Evolutionary conservation across 768 basidiomycete genomes (phyloP).

Genomic region (Rhodotorula toruloides): DNA sequence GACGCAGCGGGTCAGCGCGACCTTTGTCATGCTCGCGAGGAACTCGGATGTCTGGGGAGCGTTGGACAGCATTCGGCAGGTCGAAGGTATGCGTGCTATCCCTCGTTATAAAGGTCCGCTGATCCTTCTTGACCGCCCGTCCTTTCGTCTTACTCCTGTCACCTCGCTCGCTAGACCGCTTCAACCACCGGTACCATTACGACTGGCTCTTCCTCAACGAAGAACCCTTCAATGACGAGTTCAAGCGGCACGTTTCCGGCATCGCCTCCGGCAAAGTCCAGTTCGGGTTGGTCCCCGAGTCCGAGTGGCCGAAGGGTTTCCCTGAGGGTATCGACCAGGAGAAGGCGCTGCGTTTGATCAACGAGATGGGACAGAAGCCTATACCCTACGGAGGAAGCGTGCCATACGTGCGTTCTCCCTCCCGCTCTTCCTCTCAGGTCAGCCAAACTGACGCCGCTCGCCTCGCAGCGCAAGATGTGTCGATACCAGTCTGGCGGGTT

Average conservation of each 20-base stretch:
- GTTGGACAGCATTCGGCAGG: conserved; percentile 5
- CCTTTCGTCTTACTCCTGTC: no score
- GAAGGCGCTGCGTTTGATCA: no score
- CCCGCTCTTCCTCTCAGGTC: no score
- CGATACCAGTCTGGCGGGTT: conserved; percentile 68
- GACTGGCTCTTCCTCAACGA: conserved; percentile 85
- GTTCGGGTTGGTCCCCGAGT: conserved; percentile 47
- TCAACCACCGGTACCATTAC: conserved; percentile 50
- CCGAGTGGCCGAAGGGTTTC: conserved; percentile 58
- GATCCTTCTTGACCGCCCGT: no score
- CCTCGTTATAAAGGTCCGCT: no score
- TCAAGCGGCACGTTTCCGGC: conserved; percentile 55
- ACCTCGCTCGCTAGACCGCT: conserved; percentile 40
- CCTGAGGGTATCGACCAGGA: no score
- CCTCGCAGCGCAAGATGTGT: conserved; percentile 84
- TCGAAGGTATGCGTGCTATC: conserved; percentile 19
- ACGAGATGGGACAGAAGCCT: conserved; percentile 21
- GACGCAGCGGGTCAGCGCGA: conserved; percentile 7
- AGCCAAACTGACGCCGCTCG: no score
- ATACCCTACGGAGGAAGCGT: conserved; percentile 22
- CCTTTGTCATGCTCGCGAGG: conserved; percentile 26
- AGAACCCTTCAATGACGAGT: conserved; percentile 61
- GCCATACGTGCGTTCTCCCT: not conserved
- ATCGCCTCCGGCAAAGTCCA: conserved; percentile 36
- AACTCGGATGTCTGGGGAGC: conserved; percentile 22